A percentile compares a stretch with the other conserved stretches of the same genome.
phyloP scores from a whole-genome alignment of 2,329 filamentous ascomycete genomes.

The Plenodomus lindquistii region DNA sequence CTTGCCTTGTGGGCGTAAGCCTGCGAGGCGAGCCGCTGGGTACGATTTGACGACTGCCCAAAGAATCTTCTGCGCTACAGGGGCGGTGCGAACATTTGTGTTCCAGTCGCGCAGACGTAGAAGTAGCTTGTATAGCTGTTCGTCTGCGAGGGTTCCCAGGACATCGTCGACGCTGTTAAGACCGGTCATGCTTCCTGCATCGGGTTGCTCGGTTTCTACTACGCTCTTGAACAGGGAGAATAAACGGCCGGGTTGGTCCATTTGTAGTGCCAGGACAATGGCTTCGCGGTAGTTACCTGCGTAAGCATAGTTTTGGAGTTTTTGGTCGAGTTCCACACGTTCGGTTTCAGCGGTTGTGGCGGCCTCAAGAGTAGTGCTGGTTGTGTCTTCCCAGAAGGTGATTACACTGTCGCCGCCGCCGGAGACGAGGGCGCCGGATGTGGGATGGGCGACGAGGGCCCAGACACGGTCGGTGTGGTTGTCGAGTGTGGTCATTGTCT shows the following conservation, averaged over 20 bases:
- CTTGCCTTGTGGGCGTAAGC: slow-evolving; percentile 54
- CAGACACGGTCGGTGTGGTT: slow-evolving; percentile 97
- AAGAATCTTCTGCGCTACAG: slow-evolving; percentile 83
- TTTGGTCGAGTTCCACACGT: slow-evolving; percentile 90
- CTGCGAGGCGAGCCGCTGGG: slow-evolving; percentile 75
- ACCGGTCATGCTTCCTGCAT: slow-evolving; percentile 67
- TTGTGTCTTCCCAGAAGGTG: slow-evolving; percentile 95
- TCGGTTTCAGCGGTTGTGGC: slow-evolving; percentile 74
- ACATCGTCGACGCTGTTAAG: slow-evolving; percentile 77
- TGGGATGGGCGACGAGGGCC: slow-evolving; percentile 73
- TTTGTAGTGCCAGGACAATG: slow-evolving; percentile 85
- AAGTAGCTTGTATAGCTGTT: slow-evolving; percentile 83
- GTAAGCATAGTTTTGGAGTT: slow-evolving; percentile 89
- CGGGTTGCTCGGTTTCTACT: slow-evolving; percentile 64
- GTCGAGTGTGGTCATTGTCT: slow-evolving; percentile 86
- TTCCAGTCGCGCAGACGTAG: slow-evolving; percentile 93
- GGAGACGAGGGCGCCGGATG: slow-evolving; percentile 75
- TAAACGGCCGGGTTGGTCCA: slow-evolving; percentile 90
- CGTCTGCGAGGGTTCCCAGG: slow-evolving; percentile 74
- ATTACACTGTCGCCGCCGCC: slow-evolving; percentile 91
- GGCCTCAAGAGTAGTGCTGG: slow-evolving; percentile 74
- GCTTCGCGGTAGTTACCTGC: slow-evolving; percentile 88
- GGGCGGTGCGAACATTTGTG: slow-evolving; percentile 85
- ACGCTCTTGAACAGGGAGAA: slow-evolving; percentile 83
- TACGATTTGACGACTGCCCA: slow-evolving; percentile 80